Conservation (phyloP, 768 basidiomycete species). For the Boletus pseudo-olivaceus region DNA sequence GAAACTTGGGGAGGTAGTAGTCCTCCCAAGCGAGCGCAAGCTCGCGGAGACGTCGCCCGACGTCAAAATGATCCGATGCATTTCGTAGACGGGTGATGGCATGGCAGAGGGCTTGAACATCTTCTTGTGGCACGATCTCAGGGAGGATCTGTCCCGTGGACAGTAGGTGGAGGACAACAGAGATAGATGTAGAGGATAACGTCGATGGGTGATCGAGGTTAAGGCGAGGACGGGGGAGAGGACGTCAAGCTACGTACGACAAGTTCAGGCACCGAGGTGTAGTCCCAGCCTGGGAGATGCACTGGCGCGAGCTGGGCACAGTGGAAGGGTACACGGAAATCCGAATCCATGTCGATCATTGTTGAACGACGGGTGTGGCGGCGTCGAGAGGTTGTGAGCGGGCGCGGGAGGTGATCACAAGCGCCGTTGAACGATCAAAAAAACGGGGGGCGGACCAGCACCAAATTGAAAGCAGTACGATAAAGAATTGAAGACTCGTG, state of each 20-base stretch:
- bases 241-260: constrained; percentile 19
- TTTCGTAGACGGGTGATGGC: constrained; percentile 12
- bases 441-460: background rate
- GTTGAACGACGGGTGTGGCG: background rate
- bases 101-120: constrained; percentile 20
- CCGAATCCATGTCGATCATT: constrained; percentile 20
- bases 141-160: constrained; percentile 19
- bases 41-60: constrained; percentile 24
- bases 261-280: constrained; percentile 23
- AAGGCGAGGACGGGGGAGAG: background rate
- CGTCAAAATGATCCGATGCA: constrained; percentile 13
- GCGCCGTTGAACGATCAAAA: background rate
- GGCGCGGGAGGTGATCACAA: background rate
- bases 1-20: constrained; percentile 30
- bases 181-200: background rate
- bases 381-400: background rate
- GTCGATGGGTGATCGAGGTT: constrained; percentile 1
- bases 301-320: constrained; percentile 28
- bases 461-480: background rate
- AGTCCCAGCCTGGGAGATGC: constrained; percentile 28
- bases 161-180: too few relatives aligned
- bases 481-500: background rate
- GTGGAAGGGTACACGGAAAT: constrained; percentile 29
- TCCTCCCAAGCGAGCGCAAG: constrained; percentile 31
- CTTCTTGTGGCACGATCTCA: constrained; percentile 19